Percentiles rank a stretch among this genome's conserved stretches.
phyloP scores from a whole-genome alignment of 495 filamentous ascomycete genomes.

The Glutinoglossum americanum region DNA sequence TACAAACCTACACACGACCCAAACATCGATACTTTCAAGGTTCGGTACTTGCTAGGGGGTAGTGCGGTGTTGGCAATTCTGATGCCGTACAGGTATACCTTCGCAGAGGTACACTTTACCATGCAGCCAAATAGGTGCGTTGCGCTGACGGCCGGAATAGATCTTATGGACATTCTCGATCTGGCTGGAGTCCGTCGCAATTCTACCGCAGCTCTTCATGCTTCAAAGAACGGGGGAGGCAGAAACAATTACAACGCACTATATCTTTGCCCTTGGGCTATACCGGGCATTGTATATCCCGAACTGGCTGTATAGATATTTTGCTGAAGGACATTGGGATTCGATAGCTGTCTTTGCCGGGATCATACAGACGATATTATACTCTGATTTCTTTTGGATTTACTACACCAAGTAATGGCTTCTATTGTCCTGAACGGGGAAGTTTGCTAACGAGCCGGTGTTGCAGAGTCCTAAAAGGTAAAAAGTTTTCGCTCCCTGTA shows the following conservation, averaged over 20 bases:
- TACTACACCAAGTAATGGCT: constrained; percentile 74
- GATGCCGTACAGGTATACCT: constrained; percentile 62
- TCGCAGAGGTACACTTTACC: constrained; percentile 28
- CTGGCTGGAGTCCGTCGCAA: constrained; percentile 91
- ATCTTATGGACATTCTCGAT: constrained; percentile 94
- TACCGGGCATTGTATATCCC: constrained; percentile 94
- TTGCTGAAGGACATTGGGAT: constrained; percentile 53
- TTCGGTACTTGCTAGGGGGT: constrained; percentile 71
- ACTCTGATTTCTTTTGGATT: constrained; percentile 98
- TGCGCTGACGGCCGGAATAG: constrained; percentile 20
- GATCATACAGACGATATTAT: constrained; percentile 78
- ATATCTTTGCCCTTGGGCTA: constrained; percentile 80
- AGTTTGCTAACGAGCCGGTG: not conserved
- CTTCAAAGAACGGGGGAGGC: constrained; percentile 92
- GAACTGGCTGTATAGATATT: constrained; percentile 89
- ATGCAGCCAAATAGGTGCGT: not conserved
- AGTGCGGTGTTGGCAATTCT: constrained; percentile 58
- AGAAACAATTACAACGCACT: constrained; percentile 95
- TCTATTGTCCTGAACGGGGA: not conserved
- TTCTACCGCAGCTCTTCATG: constrained; percentile 94
- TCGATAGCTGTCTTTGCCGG: constrained; percentile 70
- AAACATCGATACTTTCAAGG: constrained; percentile 88
- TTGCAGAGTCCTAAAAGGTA: constrained; percentile 7
- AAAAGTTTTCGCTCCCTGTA: constrained; percentile 7
- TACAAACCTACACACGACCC: constrained; percentile 94